phyloP scores from a whole-genome alignment of 306 rosid genomes.

The Vicia faba region DNA sequence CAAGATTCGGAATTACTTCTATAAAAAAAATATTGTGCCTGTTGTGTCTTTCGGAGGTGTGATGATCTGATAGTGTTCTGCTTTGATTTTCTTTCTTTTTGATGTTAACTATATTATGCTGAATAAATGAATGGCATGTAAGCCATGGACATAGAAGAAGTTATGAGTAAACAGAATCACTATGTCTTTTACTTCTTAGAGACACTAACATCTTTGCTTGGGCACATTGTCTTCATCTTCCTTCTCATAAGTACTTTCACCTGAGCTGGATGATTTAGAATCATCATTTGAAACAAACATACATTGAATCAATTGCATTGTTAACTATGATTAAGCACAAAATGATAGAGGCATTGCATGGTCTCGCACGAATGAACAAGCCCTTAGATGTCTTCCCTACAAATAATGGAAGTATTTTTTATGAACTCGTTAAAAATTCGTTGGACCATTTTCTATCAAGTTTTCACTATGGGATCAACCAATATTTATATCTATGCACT shows the following conservation, averaged over 20 bases:
- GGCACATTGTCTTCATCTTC: constrained; percentile 15
- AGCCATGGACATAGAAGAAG: no score
- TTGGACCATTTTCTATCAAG: no score
- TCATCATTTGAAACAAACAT: constrained; percentile 24
- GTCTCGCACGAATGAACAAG: neutral
- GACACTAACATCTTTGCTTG: neutral
- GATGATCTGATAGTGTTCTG: constrained; percentile 16
- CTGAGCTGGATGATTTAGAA: neutral
- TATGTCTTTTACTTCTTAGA: neutral
- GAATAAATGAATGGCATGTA: neutral
- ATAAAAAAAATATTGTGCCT: neutral
- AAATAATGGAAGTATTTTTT: neutral
- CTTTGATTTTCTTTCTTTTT: constrained; percentile 7
- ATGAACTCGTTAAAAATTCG: no score
- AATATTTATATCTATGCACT: no score
- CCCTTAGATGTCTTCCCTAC: neutral
- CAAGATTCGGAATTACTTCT: neutral
- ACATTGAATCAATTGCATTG: constrained; percentile 15
- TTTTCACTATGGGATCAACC: no score
- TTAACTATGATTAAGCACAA: neutral
- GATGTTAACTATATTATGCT: constrained; percentile 12
- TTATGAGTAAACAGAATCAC: neutral
- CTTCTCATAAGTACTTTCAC: neutral
- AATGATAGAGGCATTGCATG: neutral
- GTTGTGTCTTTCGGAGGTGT: no score